Evolutionary conservation across 2,329 filamentous ascomycete genomes (phyloP).

Genomic region (Colletotrichum sp.): DNA sequence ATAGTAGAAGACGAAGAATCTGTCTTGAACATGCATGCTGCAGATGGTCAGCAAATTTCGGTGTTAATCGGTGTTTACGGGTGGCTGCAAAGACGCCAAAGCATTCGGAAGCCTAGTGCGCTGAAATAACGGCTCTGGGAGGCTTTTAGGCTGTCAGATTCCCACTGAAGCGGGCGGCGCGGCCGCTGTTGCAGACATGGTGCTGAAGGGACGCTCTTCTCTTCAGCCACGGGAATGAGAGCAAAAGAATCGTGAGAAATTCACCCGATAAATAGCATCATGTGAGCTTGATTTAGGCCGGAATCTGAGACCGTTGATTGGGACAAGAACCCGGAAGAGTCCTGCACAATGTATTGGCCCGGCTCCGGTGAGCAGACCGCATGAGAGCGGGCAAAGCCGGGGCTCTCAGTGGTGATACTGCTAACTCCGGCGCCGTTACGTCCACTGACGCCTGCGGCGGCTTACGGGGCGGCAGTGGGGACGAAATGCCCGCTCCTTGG

Average conservation of each 20-base stretch:
- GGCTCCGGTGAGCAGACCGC: neutral
- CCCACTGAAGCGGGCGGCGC: neutral
- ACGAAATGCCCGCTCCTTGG: neutral
- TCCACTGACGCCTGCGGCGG: neutral
- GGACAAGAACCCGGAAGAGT: neutral
- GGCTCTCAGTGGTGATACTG: neutral
- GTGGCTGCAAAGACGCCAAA: neutral
- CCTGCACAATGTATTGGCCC: neutral
- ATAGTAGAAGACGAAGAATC: neutral
- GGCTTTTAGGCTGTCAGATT: neutral
- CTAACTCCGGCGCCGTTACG: slow-evolving; percentile 4
- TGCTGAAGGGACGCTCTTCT: neutral
- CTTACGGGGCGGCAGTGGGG: neutral
- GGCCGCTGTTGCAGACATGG: neutral
- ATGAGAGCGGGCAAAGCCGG: neutral
- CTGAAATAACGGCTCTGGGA: neutral
- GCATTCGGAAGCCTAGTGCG: neutral
- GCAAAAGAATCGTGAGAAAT: accelerated
- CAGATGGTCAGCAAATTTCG: neutral
- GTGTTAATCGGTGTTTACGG: neutral
- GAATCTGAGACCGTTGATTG: neutral
- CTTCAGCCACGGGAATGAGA: neutral
- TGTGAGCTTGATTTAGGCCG: neutral
- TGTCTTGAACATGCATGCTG: neutral
- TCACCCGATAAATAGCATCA: neutral